These are phyloP conservation scores for Stephania japonica DNA, from an alignment of 164 flowering plant genomes.

Conservation along the genomic window DNA sequence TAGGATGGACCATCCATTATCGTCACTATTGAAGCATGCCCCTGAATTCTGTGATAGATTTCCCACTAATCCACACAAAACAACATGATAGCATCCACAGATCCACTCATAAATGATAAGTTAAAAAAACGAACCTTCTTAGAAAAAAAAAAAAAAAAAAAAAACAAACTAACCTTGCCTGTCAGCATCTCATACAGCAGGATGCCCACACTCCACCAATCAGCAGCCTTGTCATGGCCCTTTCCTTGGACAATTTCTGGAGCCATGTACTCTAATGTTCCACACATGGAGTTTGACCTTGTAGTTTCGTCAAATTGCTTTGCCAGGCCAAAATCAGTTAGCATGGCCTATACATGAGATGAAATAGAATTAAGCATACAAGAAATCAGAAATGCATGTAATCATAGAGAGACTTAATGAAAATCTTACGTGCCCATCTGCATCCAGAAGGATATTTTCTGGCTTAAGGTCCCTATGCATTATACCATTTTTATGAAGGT, in stretches of 20 bases:
- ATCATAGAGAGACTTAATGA: not conserved
- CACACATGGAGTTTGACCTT: constrained; percentile 85
- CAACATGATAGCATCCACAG: not conserved
- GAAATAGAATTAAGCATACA: not conserved
- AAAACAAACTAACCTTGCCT: constrained; percentile 57
- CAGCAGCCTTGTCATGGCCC: constrained; percentile 93
- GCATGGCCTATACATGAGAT: constrained; percentile 43
- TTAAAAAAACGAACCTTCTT: not conserved
- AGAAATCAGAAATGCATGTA: not conserved
- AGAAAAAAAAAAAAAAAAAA: not conserved
- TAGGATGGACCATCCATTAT: no score
- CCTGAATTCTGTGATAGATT: not conserved
- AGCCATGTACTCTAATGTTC: constrained; percentile 89
- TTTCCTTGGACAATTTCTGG: constrained; percentile 90
- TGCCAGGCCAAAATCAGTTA: constrained; percentile 95
- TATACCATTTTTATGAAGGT: constrained; percentile 73
- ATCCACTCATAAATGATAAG: not conserved
- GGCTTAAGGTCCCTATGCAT: constrained; percentile 95
- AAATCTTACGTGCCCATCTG: constrained; percentile 60
- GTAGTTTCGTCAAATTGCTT: constrained; percentile 72
- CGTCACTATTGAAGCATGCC: no score
- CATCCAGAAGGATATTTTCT: constrained; percentile 75
- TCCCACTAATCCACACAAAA: not conserved
- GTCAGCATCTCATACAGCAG: constrained; percentile 88
- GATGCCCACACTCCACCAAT: constrained; percentile 98